Evolutionary conservation across 2,329 filamentous ascomycete genomes (phyloP), one percentile per base, ranked within the genome.

Genomic region (Acrocalymma vagum): DNA sequence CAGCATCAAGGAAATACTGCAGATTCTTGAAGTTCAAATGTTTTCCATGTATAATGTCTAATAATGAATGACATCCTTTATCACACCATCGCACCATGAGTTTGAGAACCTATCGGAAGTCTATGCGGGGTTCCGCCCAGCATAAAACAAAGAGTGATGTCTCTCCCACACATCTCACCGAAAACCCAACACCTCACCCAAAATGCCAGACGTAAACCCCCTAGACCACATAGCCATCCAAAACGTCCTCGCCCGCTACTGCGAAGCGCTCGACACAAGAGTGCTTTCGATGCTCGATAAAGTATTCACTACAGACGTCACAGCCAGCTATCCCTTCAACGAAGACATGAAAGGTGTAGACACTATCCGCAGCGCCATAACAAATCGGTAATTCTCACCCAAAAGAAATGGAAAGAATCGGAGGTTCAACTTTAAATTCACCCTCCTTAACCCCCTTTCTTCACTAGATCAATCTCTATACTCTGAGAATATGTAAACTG

Each of bases 251-350:
- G 53, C 71, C 5, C 67, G 61, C 20, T 77, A 76, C 53, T 75
- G 72, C 54, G 63, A 74, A 27, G 73, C 72, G 2, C 59, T 76
- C 5, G 73, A 76, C 48, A 66, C 65, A 11, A 75, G 75, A 42
- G 42, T 70, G 38, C 74, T 70, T 32, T 29, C 50, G 4, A 56
- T 72, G 2, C 60, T 76, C 3, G 33, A 56, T 4, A 50, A 70
- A 22, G 72, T 77, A 38, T 75, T 77, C 52, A 54, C 61, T 1
- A 33, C 57, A 5, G 67, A 75, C 42, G 69, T 73, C 9, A 55
- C 61, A 6, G 70, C 72, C 11, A 51, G 65, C 16, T 76, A 76
- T 36, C 72, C 73, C 5, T 67, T 68, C 49, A 63, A 64, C 6
- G 35, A 46, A 6, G 42, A 59, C 15, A 48, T 73, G 31, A 60